Evolutionary conservation across 495 filamentous ascomycete genomes (phyloP).

Genomic region (Penicillium maclennaniae): DNA sequence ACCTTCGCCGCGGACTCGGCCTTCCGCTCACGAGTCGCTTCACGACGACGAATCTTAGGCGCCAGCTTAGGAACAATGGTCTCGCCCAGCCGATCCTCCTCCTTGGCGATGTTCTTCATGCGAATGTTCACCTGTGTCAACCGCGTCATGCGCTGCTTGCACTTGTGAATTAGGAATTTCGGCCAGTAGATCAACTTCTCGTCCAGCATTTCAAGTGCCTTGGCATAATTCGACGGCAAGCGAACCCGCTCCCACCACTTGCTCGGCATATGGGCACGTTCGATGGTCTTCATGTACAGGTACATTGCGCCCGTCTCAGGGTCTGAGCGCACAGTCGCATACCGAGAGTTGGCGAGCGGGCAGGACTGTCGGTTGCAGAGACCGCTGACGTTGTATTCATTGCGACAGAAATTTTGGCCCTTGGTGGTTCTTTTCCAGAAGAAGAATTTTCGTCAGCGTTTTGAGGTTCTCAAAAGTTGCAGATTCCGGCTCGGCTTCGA

Average conservation of each 20-base stretch:
- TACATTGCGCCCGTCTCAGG: slow-evolving; percentile 80
- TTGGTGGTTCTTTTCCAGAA: slow-evolving; percentile 83
- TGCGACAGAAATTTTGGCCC: slow-evolving; percentile 89
- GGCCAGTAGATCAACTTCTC: slow-evolving; percentile 90
- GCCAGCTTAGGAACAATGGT: slow-evolving; percentile 84
- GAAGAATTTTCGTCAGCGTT: neutral
- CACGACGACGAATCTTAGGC: slow-evolving; percentile 84
- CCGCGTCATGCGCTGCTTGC: slow-evolving; percentile 93
- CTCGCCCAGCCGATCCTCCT: slow-evolving; percentile 90
- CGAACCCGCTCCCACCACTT: slow-evolving; percentile 96
- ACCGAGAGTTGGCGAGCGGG: slow-evolving; percentile 91
- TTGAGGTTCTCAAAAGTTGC: neutral
- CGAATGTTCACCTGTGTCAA: slow-evolving; percentile 90
- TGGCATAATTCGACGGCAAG: slow-evolving; percentile 83
- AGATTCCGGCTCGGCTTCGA: neutral
- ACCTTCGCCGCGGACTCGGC: slow-evolving; percentile 92
- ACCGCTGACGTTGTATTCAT: slow-evolving; percentile 93
- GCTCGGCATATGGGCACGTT: slow-evolving; percentile 82
- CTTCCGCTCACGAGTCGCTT: slow-evolving; percentile 90
- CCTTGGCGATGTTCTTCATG: slow-evolving; percentile 75
- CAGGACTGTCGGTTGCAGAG: slow-evolving; percentile 94
- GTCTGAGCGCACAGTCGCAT: slow-evolving; percentile 86
- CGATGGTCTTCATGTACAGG: slow-evolving; percentile 95
- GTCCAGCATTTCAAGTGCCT: slow-evolving; percentile 85
- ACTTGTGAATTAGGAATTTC: slow-evolving; percentile 92